Base-by-base conservation (phyloP, 768 basidiomycete genomes). In the Suillus occidentalis region DNA sequence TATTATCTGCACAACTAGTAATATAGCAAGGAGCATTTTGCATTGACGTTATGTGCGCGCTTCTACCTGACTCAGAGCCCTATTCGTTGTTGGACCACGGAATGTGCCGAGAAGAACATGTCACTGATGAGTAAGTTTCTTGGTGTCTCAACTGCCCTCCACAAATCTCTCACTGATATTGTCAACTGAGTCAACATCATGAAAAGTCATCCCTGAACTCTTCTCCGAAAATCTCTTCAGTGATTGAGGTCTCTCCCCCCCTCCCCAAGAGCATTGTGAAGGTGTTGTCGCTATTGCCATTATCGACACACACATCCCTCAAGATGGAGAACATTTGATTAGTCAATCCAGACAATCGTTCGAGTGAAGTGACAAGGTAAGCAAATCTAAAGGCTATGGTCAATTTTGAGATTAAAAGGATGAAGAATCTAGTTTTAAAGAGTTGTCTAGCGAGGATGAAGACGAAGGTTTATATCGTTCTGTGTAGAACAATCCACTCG, bases 161-260 rank as follows among this genome's bases (percentile, higher is more conserved):
- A 96, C 74, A 99, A 99, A 79, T 93, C 91, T 60, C 92, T 99
- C 72, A 99, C 97, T 36, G 97, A 97, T 94, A 91, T 99, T 70
- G 97, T 99, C 83, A 99, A 99, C 83, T 91, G 97, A 83, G 94
- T 99, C 80, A 98, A 99, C 77, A 84, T 95, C 22, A 84, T 89
- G 70, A 99, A 99, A 90, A 71, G 86, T 97, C 69, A 85, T 95
- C 0, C 94, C 94, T 0, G 94, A 97, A 75, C 78, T 99, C 31
- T 98, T 99, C 72, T 78, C 87, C 2, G 97, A 99, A 77, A 97
- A 99, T 77, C 85, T 99, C 37, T 87, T 99, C 66, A 88, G 95
- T 56, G 97, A 97, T 1, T 85, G 94, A 31, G 97, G 97, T 1
- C 82, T 99, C 45, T 97, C 98, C 73, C 85, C 93, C 25, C 82